Conservation (phyloP, 1,284 basidiomycete genomes). For the Golubevia pallescens region DNA sequence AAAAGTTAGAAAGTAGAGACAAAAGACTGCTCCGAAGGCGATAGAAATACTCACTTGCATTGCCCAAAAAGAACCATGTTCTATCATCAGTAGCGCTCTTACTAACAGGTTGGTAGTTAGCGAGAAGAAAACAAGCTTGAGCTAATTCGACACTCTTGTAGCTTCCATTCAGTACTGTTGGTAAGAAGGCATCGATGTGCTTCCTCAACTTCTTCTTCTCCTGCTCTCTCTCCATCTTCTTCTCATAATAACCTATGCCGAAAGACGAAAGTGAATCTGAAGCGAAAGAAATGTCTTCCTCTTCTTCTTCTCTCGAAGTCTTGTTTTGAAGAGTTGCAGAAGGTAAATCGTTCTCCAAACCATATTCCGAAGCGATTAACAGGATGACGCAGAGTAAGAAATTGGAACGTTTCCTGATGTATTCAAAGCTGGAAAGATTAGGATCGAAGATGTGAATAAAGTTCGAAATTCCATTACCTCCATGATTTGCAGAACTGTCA, state of each 20-base stretch:
- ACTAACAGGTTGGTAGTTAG: conserved; percentile 19
- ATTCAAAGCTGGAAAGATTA: conserved; percentile 21
- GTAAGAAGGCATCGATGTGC: conserved; percentile 23
- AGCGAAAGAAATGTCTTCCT: too few relatives aligned
- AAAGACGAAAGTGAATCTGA: not conserved
- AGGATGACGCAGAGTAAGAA: conserved; percentile 32
- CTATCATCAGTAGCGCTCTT: conserved; percentile 25
- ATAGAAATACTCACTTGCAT: conserved; percentile 12
- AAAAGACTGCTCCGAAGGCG: too few relatives aligned
- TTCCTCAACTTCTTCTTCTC: not conserved
- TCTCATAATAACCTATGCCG: not conserved
- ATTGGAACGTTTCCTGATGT: conserved; percentile 29
- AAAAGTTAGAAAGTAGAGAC: too few relatives aligned
- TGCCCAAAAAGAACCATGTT: conserved; percentile 26
- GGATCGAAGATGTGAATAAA: conserved; percentile 40
- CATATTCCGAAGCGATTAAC: conserved; percentile 20
- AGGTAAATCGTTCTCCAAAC: conserved; percentile 7
- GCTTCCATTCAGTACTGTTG: conserved; percentile 18
- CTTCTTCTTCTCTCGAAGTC: too few relatives aligned
- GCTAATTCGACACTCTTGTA: conserved; percentile 39
- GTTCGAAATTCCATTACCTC: conserved; percentile 18
- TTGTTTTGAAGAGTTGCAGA: conserved; percentile 7
- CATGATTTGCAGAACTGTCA: conserved; percentile 4
- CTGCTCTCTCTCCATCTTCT: too few relatives aligned
- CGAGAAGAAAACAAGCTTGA: conserved; percentile 27